A percentile compares a stretch with the other conserved stretches of the same genome.
Conservation (phyloP, 176 grass and related monocot genomes). For the Oryza glaberrima region DNA sequence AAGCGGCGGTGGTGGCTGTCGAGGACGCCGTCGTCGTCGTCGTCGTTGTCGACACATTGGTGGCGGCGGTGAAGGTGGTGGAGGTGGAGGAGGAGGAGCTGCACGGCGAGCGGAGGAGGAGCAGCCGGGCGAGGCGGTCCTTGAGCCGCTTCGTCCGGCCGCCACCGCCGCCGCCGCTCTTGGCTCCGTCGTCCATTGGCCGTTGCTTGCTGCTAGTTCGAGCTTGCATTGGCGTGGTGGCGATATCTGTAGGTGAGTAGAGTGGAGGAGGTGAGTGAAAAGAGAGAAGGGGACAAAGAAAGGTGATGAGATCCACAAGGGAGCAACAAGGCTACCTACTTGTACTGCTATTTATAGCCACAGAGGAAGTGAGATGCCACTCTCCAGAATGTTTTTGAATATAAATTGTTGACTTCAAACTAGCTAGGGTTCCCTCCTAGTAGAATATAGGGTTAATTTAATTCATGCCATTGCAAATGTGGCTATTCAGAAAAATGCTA, state of each 20-base stretch:
- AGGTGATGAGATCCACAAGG: neutral
- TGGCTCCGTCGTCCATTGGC: constrained; percentile 37
- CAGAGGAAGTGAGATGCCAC: neutral
- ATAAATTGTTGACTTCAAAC: neutral
- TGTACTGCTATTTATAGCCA: neutral
- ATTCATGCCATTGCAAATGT: too few relatives aligned
- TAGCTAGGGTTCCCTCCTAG: too few relatives aligned
- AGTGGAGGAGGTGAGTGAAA: neutral
- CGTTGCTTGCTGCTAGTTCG: neutral
- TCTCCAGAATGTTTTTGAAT: neutral
- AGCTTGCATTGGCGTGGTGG: neutral
- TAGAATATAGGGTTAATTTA: too few relatives aligned
- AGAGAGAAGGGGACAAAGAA: neutral
- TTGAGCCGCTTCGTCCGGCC: constrained; percentile 44
- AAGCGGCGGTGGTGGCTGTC: neutral
- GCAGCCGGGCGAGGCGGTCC: constrained; percentile 63
- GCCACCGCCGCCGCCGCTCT: constrained; percentile 14
- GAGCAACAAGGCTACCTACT: neutral
- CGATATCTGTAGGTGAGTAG: neutral
- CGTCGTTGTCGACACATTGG: neutral
- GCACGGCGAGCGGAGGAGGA: constrained; percentile 60
- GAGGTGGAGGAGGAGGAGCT: constrained; percentile 54
- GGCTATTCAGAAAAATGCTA: too few relatives aligned
- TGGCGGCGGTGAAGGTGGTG: constrained; percentile 2
- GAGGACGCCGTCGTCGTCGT: constrained; percentile 15